A percentile compares a stretch with the other conserved stretches of the same genome.
Conservation (phyloP, 805 yeast genomes). For the Schwanniomyces pseudopolymorphus region DNA sequence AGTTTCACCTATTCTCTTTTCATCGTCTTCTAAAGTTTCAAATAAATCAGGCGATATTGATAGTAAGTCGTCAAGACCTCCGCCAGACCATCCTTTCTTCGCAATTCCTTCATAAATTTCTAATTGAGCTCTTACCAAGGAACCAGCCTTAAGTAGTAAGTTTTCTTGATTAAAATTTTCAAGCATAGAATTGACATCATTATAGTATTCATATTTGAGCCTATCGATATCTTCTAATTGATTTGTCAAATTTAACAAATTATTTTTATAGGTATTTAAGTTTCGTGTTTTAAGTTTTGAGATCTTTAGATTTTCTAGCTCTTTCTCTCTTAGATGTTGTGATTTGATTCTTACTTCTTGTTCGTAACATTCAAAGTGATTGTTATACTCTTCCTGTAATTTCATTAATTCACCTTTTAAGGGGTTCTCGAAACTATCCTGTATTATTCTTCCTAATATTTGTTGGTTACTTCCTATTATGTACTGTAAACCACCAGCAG, state of each 20-base stretch:
- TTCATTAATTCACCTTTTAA: conserved; percentile 42
- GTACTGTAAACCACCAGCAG: conserved; percentile 76
- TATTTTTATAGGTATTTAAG: conserved; percentile 63
- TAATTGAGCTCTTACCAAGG: conserved; percentile 73
- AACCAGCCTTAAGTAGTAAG: conserved; percentile 56
- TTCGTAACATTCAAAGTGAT: conserved; percentile 56
- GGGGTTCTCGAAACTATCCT: conserved; percentile 56
- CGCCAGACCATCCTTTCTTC: conserved; percentile 83
- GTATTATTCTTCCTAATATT: conserved; percentile 58
- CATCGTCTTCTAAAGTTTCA: conserved; percentile 5
- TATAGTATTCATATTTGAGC: conserved; percentile 72
- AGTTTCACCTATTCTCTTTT: neutral
- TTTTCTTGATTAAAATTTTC: conserved; percentile 55
- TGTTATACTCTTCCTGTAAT: conserved; percentile 43
- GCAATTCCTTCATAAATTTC: conserved; percentile 82
- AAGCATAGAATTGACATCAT: conserved; percentile 58
- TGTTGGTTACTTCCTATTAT: conserved; percentile 76
- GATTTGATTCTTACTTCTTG: conserved; percentile 53
- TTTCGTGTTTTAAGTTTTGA: conserved; percentile 63
- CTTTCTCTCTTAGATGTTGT: conserved; percentile 54
- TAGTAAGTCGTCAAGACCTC: conserved; percentile 73
- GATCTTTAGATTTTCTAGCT: conserved; percentile 57
- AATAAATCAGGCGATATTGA: conserved; percentile 58
- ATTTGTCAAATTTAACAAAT: conserved; percentile 63
- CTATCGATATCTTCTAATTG: conserved; percentile 79